Evolutionary conservation across 2,329 filamentous ascomycete species (phyloP), one percentile per base, ranked within the genome.

Genomic region (Colletotrichum sp.): DNA sequence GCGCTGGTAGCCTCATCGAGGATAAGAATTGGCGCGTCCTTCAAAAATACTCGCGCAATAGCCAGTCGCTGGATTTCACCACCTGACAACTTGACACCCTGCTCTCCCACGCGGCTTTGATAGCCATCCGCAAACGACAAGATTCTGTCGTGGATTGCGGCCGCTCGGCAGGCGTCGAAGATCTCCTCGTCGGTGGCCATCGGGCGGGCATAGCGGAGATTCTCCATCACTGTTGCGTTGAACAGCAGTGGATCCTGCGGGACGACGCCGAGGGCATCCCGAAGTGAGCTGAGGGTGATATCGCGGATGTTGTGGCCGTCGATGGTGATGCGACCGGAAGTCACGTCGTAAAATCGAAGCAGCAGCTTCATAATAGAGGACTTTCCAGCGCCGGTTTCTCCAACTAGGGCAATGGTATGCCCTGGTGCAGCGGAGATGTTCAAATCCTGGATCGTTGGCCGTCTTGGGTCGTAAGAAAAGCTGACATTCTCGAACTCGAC

Each of bases 191-290:
- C 61, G 0, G 44, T 74, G 7, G 74, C 71, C 16, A 19, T 57
- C 8, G 66, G 59, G 3, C 65, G 57, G 7, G 69, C 74, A 8
- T 65, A 76, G 3, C 93, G 83, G 68, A 95, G 90, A 79, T 95
- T 95, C 74, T 96, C 93, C 29, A 91, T 89, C n/a, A 95, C 62
- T 69, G 82, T 83, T 77, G 92, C 92, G 82, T 93, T 91, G 80
- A 95, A 95, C 0, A 96, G 88, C 0, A 92, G 92, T 11, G 94
- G 90, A 81, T 96, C 94, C 82, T 96, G 94, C 3, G 93, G 91
- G 1, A 96, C 94, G 0, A 96, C 89, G 2, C 93, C 83, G 19
- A 87, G 81, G 16, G 82, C 79, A 29, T 78, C 79, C 6, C 85
- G 83, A 69, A 86, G 83, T 1, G 78, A 78, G 12, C 80, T 77